Percentiles rank a stretch among this genome's conserved stretches.
These are phyloP conservation scores for Rhizophagus prolifer DNA, from an alignment of 192 early-diverging fungal species.

Conservation along the genomic window DNA sequence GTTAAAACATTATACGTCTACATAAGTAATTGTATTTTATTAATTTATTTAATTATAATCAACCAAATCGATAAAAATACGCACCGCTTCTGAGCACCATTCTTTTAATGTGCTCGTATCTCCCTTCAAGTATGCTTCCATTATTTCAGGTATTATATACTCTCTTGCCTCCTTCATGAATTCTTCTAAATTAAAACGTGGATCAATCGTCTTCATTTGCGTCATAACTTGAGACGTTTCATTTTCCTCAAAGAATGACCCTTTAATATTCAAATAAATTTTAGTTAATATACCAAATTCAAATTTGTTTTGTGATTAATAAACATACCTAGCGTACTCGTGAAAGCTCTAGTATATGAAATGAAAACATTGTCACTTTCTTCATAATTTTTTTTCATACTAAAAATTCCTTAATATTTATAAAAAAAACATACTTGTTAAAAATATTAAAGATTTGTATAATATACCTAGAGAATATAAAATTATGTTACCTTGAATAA, in stretches of 20 bases:
- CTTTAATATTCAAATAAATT: conserved; percentile 30
- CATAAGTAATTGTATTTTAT: not conserved
- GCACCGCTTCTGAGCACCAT: conserved; percentile 95
- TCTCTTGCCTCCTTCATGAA: conserved; percentile 91
- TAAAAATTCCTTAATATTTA: conserved; percentile 59
- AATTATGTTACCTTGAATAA: conserved; percentile 65
- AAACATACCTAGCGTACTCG: conserved; percentile 69
- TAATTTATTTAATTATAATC: not conserved
- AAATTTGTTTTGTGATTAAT: not conserved
- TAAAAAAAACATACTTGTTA: not conserved
- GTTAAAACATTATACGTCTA: conserved; percentile 80
- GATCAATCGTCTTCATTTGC: conserved; percentile 83
- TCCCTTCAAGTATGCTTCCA: conserved; percentile 90
- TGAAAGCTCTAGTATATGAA: conserved; percentile 69
- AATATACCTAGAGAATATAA: not conserved
- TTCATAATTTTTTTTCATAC: conserved; percentile 73
- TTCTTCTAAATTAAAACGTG: conserved; percentile 76
- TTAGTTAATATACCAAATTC: not conserved
- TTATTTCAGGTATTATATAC: conserved; percentile 92
- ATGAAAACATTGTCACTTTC: conserved; percentile 89
- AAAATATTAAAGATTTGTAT: not conserved
- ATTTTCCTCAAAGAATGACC: conserved; percentile 86
- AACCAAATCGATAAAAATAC: conserved; percentile 19
- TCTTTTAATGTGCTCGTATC: conserved; percentile 78
- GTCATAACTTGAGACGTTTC: conserved; percentile 90